phyloP scores from a whole-genome alignment of 805 yeast genomes.

The Wickerhamomyces queroliae region DNA sequence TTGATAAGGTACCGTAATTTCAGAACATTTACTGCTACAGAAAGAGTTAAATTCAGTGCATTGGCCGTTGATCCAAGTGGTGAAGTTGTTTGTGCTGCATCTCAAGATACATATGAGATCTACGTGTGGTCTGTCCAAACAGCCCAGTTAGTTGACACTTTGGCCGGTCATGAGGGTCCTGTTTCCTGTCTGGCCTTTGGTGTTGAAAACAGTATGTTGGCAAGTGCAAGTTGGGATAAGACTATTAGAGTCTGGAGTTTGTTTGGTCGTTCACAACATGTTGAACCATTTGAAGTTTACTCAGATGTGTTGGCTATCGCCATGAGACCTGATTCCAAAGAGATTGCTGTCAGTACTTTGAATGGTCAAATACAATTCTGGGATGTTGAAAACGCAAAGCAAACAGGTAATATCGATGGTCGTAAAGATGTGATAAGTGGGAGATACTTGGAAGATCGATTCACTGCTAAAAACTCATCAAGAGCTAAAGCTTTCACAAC shows the following conservation, averaged over 20 bases:
- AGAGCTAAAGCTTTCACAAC: constrained; percentile 82
- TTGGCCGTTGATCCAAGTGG: constrained; percentile 97
- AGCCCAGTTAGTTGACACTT: constrained; percentile 78
- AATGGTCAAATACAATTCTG: constrained; percentile 84
- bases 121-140: constrained; percentile 98
- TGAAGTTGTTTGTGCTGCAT: constrained; percentile 93
- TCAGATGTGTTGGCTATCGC: constrained; percentile 81
- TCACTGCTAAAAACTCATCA: constrained; percentile 71
- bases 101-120: constrained; percentile 82
- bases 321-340: constrained; percentile 90
- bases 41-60: constrained; percentile 78
- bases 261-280: constrained; percentile 79
- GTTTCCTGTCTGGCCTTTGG: constrained; percentile 86
- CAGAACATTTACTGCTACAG: constrained; percentile 89
- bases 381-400: constrained; percentile 78
- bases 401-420: constrained; percentile 79
- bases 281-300: constrained; percentile 83
- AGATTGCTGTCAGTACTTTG: constrained; percentile 80
- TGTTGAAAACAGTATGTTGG: constrained; percentile 65
- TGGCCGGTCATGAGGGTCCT: constrained; percentile 95
- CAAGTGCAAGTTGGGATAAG: constrained; percentile 95
- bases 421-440: constrained; percentile 84
- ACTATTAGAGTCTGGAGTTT: constrained; percentile 92
- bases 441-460: constrained; percentile 75
- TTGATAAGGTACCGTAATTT: constrained; percentile 87